Percentiles rank a stretch among this genome's conserved stretches.
Conservation (phyloP, 1,139 yeast genomes). For the Chernovozyma sophiae-reginae region DNA sequence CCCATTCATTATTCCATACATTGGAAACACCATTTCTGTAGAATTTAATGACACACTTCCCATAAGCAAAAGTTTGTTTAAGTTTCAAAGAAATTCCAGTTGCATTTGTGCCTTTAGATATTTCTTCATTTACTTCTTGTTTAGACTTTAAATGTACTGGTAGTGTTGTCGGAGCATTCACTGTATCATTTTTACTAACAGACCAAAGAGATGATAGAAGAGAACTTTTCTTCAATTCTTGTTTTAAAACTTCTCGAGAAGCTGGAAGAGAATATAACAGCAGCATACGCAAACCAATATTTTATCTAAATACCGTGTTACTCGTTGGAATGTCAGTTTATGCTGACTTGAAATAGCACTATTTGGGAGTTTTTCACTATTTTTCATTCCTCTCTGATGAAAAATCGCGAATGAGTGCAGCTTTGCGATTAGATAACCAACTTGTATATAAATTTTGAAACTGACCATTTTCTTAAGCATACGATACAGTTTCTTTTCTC, state of each 20-base stretch:
- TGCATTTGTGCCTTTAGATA: constrained; percentile 16
- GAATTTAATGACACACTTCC: constrained; percentile 39
- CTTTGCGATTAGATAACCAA: too few relatives aligned
- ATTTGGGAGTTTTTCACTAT: too few relatives aligned
- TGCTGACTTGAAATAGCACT: too few relatives aligned
- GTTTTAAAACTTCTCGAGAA: constrained; percentile 11
- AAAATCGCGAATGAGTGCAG: too few relatives aligned
- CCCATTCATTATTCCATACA: constrained; percentile 42
- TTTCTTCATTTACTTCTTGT: constrained; percentile 25
- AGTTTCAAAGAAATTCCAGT: constrained; percentile 20
- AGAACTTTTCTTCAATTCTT: constrained; percentile 1
- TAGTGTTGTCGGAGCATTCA: constrained; percentile 37
- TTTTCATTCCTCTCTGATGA: too few relatives aligned
- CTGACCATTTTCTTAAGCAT: too few relatives aligned
- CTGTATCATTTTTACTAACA: constrained; percentile 1
- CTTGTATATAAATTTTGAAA: too few relatives aligned
- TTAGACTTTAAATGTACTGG: constrained; percentile 34
- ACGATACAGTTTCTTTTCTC: too few relatives aligned
- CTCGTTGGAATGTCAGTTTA: too few relatives aligned
- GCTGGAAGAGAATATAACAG: constrained; percentile 13
- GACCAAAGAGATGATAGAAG: constrained; percentile 1
- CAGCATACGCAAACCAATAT: not conserved
- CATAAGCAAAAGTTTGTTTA: constrained; percentile 36
- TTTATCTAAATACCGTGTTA: too few relatives aligned
- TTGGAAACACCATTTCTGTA: constrained; percentile 51